phyloP scores from a whole-genome alignment of 805 yeast genomes.

The Saccharomycopsis synnaedendra region DNA sequence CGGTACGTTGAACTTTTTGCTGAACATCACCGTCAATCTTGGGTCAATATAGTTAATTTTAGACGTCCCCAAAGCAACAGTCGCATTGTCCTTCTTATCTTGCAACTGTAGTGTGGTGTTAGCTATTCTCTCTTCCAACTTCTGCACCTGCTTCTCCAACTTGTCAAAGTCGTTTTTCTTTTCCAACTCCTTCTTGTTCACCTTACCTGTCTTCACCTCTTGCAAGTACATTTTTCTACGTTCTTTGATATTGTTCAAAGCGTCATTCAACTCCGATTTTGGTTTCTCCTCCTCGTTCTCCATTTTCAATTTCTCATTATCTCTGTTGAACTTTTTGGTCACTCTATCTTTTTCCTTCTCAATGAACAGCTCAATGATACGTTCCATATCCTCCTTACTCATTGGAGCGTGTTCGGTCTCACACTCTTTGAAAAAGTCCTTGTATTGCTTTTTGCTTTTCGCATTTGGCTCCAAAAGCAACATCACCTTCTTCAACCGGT shows the following conservation, averaged over 20 bases:
- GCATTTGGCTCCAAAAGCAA: constrained; percentile 46
- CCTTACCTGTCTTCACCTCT: constrained; percentile 48
- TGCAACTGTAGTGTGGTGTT: constrained; percentile 65
- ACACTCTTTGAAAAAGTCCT: not conserved
- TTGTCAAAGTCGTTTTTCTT: constrained; percentile 47
- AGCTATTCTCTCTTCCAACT: constrained; percentile 57
- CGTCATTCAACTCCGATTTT: constrained; percentile 45
- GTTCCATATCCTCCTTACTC: constrained; percentile 48
- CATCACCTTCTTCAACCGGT: constrained; percentile 61
- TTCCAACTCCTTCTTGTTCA: constrained; percentile 35
- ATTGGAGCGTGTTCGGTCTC: constrained; percentile 51
- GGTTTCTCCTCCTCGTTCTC: constrained; percentile 45
- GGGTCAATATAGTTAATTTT: constrained; percentile 95
- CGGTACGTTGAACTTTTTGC: constrained; percentile 80
- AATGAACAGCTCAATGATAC: constrained; percentile 46
- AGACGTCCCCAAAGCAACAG: constrained; percentile 86
- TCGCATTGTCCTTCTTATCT: constrained; percentile 90
- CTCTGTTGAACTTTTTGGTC: constrained; percentile 56
- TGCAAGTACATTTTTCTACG: constrained; percentile 36
- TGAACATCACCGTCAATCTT: constrained; percentile 76
- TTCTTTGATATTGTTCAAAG: constrained; percentile 44
- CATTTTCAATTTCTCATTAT: constrained; percentile 58
- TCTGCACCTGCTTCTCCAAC: constrained; percentile 57
- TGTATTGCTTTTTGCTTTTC: constrained; percentile 29
- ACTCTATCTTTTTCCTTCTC: constrained; percentile 57